Base-by-base conservation (phyloP, 352 stramenopile species). In the Blastocystis sp. region DNA sequence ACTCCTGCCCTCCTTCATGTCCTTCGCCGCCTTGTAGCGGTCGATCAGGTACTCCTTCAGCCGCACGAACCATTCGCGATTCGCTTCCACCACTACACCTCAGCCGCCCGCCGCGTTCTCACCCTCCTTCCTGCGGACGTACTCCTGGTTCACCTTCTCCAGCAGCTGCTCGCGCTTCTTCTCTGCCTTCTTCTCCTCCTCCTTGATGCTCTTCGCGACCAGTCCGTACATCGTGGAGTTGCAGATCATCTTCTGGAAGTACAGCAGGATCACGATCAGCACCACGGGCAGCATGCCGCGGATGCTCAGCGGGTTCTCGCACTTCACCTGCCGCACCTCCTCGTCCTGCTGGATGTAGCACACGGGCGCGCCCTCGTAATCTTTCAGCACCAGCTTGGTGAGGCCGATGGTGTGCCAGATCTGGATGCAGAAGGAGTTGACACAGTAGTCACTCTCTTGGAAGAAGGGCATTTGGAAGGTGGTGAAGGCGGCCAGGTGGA, bases 181-280 rank as follows among this genome's bases (percentile, higher is more conserved):
- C 54, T 60, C 11, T 0, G 17, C 74, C 28, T 70, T 84, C 17
- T 40, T 57, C 24, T 54, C 24, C 45, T 84, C 74, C 6, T 61
- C 45, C 21, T 63, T 54, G 2, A 84, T 84, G n/a, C 60, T 66
- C 10, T 64, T 34, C 45, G 34, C 54, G 9, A 84, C 74, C 17
- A 84, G 3, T 42, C 66, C 52, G 66, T 84, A 84, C 9, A 52
- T 45, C 54, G 10, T 48, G 28, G 74, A 84, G 40, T 34, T 43
- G 11, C 21, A 68, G 54, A 84, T 84, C 74, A 84, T 84, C 57
- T 70, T 66, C 63, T 88, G 78, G 28, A 88, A 68, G 38, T 88
- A 88, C 17, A 88, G 28, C 17, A 88, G 24, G 17, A 88, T n/a
- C 28, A 76, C 61, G 66, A 88, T 88, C 24, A 71, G 7, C 43